These are phyloP conservation scores for Ogataea methylovora DNA, from an alignment of 805 yeast species.

Conservation along the genomic window DNA sequence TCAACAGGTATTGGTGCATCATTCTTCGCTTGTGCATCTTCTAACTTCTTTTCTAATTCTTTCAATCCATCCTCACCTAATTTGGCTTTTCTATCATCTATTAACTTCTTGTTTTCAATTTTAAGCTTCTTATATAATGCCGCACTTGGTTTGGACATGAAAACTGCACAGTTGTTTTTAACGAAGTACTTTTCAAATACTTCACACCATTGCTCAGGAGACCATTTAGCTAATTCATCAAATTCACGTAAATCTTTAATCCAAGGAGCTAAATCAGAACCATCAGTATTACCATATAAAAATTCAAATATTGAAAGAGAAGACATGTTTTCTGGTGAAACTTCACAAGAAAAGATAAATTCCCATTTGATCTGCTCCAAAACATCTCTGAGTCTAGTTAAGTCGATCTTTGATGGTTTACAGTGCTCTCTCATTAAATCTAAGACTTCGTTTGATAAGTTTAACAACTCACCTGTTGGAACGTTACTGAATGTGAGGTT, in stretches of 20 bases:
- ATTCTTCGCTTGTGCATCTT: conserved; percentile 58
- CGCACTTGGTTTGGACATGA: conserved; percentile 68
- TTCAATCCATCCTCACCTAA: conserved; percentile 57
- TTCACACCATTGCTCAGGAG: conserved; percentile 56
- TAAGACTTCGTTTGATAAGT: conserved; percentile 45
- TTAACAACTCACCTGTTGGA: conserved; percentile 55
- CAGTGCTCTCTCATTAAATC: conserved; percentile 47
- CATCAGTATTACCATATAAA: conserved; percentile 64
- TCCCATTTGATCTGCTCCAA: conserved; percentile 58
- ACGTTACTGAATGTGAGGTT: conserved; percentile 61
- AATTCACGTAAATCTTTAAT: conserved; percentile 51
- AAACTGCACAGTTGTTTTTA: conserved; percentile 53
- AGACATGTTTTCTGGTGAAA: conserved; percentile 52
- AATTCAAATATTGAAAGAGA: conserved; percentile 71
- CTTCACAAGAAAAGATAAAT: conserved; percentile 54
- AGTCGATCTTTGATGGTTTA: conserved; percentile 44
- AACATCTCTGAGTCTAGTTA: conserved; percentile 58
- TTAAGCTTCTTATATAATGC: conserved; percentile 47
- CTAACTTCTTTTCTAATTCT: conserved; percentile 41
- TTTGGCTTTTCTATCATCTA: conserved; percentile 39
- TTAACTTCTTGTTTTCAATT: conserved; percentile 38
- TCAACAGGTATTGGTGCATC: conserved; percentile 71
- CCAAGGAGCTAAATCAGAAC: conserved; percentile 50
- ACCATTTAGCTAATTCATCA: conserved; percentile 54
- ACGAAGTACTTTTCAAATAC: conserved; percentile 47